Evolutionary conservation across 257 asterid genomes (phyloP).

Genomic region (Ocimum tenuiflorum): DNA sequence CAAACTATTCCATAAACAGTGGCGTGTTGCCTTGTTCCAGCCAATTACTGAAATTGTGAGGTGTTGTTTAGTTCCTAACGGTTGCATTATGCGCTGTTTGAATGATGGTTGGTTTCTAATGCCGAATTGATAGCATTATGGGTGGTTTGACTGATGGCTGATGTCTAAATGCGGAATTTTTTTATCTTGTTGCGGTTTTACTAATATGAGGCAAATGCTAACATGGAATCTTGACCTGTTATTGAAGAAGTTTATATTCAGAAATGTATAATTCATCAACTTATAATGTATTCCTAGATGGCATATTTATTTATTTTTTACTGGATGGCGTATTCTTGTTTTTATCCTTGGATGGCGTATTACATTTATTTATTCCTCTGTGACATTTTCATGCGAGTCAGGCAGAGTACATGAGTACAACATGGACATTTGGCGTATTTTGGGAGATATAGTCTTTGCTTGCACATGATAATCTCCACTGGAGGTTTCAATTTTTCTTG

Average conservation of each 20-base stretch:
- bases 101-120: constrained; percentile 4
- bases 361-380: constrained; percentile 2
- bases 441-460: background rate
- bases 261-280: background rate
- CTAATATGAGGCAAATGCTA: constrained; percentile 4
- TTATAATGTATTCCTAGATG: constrained; percentile 14
- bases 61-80: background rate
- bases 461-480: background rate
- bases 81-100: background rate
- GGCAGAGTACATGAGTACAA: background rate
- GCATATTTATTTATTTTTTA: background rate
- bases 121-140: background rate
- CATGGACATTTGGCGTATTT: background rate
- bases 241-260: constrained; percentile 2
- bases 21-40: background rate
- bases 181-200: background rate
- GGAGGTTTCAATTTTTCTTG: background rate
- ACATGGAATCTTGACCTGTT: constrained; percentile 12
- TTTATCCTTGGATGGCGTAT: constrained; percentile 11
- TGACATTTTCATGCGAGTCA: background rate
- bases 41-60: background rate
- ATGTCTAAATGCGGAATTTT: background rate
- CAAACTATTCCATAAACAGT: background rate
- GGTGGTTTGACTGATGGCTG: background rate
- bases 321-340: background rate